Evolutionary conservation across 306 rosid species (phyloP), one percentile per base, ranked within the genome.

Genomic region (Gastrolobium bilobum): DNA sequence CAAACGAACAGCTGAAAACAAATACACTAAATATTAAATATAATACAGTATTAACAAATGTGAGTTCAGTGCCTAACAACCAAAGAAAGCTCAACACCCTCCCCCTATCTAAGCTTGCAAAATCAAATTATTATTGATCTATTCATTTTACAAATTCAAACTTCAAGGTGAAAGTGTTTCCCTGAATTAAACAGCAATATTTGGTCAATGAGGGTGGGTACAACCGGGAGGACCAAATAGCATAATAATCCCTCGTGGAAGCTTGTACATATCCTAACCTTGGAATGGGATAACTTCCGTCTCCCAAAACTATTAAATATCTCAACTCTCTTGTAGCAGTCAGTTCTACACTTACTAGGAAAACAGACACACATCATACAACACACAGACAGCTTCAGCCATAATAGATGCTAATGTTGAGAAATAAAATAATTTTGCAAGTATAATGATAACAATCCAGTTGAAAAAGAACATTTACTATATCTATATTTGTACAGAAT

Each of bases 1-100:
- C 63, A 67, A 47, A 54, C 72, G 60, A 79, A 83, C 43, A 53
- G 43, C 77, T 82, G 52, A 71, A 77, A 71, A 82, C 42, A 77
- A 69, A 71, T 35, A 70, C 73, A 37, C 26, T 20, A 20, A 20
- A 20, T 20, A 20, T 20, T 20, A 20, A 70, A 50, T 52, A 34
- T 7, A 50, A 63, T 3, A 58, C 47, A 37, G 60, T 37, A 79
- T 40, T 71, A 77, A 33, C 33, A 34, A 63, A 68, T 73, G 69
- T 30, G 61, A 75, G 58, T 46, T 52, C 50, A 52, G 34, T 10
- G 51, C 73, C 56, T 69, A 43, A 64, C 3, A 43, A 72, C 56
- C 62, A 73, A 57, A 71, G 14, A 71, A 68, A 13, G 4, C 10
- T 67, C 78, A 53, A 77, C 54, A 20, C 37, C 52, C 52, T 9